Evolutionary conservation across 208 protist species (phyloP), one percentile per base, ranked within the genome.

Genomic region (Leishmania guyanensis): DNA sequence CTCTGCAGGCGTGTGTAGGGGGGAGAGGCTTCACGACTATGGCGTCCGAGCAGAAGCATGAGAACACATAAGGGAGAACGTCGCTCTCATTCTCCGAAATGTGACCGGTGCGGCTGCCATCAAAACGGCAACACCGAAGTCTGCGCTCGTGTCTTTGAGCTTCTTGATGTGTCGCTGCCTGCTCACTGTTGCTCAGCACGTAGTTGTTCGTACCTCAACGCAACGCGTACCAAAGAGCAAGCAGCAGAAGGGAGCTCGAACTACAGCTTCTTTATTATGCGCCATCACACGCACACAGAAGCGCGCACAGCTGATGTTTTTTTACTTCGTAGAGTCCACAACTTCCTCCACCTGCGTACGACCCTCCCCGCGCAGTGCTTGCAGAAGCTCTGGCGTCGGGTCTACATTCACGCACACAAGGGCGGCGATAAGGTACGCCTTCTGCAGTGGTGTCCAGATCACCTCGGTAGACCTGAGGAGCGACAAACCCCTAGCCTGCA

Each of bases 391-490:
- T 33, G 88, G 79, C 0, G 84, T 77, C 20, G 93, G 83, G 10
- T 54, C 56, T n/a, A 87, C 66, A 22, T 90, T 77, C 16, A 90
- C 91, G 22, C 91, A 90, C 50, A 95, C 86, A n/a, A 97, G 79
- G 68, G 94, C 90, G 1, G 93, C 94, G 33, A 97, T 75, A 9
- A 97, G 80, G 12, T 92, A 86, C 14, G 90, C 94, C 83, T 90
- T 93, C 60, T 94, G 86, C 48, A 83, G 73, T 50, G 85, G 66
- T 29, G 85, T 85, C 81, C 81, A 85, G 14, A 69, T 22, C 5
- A 68, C 77, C 3, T 48, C 51, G 17, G 73, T 56, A 17, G 75
- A 33, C 53, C 9, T 33, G 29, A 76, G 80, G 72, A 89, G 77
- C 51, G 39, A 54, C 20, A 58, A 36, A 0, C 76, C 72, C 73